Base-by-base conservation (phyloP, 2,329 filamentous ascomycete species). In the Orbilia ellipsospora region DNA sequence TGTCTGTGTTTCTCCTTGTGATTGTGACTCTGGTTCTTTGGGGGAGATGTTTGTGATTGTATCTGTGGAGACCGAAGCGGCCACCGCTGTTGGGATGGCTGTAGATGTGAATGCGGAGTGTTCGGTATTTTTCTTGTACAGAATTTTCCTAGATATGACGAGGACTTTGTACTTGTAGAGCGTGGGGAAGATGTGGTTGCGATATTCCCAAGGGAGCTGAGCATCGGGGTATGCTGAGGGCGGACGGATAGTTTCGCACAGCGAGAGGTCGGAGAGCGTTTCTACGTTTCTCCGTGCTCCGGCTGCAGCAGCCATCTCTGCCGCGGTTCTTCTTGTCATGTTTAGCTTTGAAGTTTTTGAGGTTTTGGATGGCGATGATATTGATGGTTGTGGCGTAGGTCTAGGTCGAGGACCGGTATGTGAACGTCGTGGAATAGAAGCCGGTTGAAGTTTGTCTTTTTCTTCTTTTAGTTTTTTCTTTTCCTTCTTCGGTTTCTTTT, bases 141-240 rank as follows among this genome's bases (percentile, higher is more conserved):
- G 56, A 48, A 45, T 26, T 6, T 45, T 20, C 18, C n/a, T 45
- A 13, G 40, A 50, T 16, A 61, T 48, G 5, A 18, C 8, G 23
- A 61, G 57, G 4, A 61, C 42, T 18, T 61, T 61, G 57, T 61
- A 61, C 18, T 50, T 48, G 26, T 20, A 50, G 3, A 31, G 26
- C 1, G 40, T 16, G 20, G 57, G 57, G 20, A 61, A 42, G 16
- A 18, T 45, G n/a, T 36, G 54, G 48, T 44, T 28, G 36, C 20
- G 20, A 44, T 73, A 67, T 36, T 42, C 26, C 23, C 59, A 40
- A n/a, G 36, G 44, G 20, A 64, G 40, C 7, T 8, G 23, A 7
- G 28, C n/a, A 36, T 72, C 60, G 28, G 45, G 52, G 20, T 51
- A 64, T 23, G 70, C 8, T 44, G 62, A 63, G 0, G 62, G 26